Evolutionary conservation across 176 grass and related monocot species (phyloP).

Genomic region (Eremochloa ophiuroides): DNA sequence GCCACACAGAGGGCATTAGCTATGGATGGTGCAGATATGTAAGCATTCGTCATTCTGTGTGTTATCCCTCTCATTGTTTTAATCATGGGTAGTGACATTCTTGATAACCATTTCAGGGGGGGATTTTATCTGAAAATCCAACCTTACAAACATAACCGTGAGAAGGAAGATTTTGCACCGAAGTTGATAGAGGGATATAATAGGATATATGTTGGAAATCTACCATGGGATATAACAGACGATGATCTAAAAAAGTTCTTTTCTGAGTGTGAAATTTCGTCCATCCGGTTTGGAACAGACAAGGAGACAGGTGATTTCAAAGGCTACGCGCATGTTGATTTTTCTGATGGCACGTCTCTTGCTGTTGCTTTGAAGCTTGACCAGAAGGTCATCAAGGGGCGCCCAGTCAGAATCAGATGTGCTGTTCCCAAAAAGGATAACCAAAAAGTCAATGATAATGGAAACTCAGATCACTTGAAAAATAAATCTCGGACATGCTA

Average conservation of each 20-base stretch:
- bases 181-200: conserved; percentile 80
- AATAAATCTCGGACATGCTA: conserved; percentile 51
- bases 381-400: conserved; percentile 62
- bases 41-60: conserved; percentile 10
- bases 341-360: conserved; percentile 55
- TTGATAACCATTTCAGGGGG: conserved; percentile 51
- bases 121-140: conserved; percentile 94
- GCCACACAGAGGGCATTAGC: conserved; percentile 67
- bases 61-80: neutral
- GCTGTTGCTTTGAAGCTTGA: conserved; percentile 69
- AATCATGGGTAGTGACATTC: conserved; percentile 9
- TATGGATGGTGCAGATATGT: conserved; percentile 98
- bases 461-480: conserved; percentile 25
- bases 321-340: conserved; percentile 79
- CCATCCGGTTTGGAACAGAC: conserved; percentile 78
- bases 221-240: conserved; percentile 81
- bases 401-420: conserved; percentile 73
- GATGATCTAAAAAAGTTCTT: conserved; percentile 73
- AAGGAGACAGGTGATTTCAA: conserved; percentile 85
- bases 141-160: conserved; percentile 55
- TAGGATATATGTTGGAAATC: conserved; percentile 83
- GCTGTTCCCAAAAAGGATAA: conserved; percentile 60
- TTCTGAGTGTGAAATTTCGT: conserved; percentile 68
- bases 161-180: conserved; percentile 72
- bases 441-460: conserved; percentile 26